Evolutionary conservation across 768 basidiomycete species (phyloP), one percentile per base, ranked within the genome.

Genomic region (Auricularia sp.): DNA sequence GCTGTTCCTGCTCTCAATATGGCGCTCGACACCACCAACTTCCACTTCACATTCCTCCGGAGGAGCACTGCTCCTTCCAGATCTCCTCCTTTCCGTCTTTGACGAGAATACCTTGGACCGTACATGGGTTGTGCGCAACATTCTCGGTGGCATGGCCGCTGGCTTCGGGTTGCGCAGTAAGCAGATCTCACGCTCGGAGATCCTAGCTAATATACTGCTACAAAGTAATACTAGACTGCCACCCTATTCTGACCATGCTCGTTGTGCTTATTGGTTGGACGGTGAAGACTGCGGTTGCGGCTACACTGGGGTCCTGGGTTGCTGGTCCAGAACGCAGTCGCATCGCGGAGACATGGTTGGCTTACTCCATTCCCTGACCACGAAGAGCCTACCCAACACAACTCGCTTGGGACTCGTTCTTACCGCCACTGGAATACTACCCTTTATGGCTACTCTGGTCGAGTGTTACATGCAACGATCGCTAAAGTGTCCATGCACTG

Each of bases 81-180:
- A 74, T 7, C 62, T 71, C n/a, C 78, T 79, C 2, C 77, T 87
- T 56, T 77, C 82, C 64, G 68, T 87, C 2, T 78, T 91, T 62
- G 87, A 88, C 67, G 89, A 91, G 61, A 86, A 87, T 66, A 83
- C 81, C 36, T 74, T 93, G 1, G 89, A 93, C 72, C 83, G 88
- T 6, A 89, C 88, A 70, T 93, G 91, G 91, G 77, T 91, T 5
- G 84, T 93, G 3, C 80, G 91, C 33, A 93, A 93, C 68, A 78
- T 92, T 10, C 77, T 93, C 1, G 91, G 91, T 11, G 91, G 91
- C 0, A 87, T 93, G 84, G 87, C 90, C 11, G 87, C 91, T 36
- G 91, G 91, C 1, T 93, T 93, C 72, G 91, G 90, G 0, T 73
- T 93, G 62, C 83, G 91, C 70, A 88, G 91, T 91, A 69, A 53